These are phyloP conservation scores for Ashbya aceris DNA, from an alignment of 1,139 yeast genomes.

Conservation along the genomic window DNA sequence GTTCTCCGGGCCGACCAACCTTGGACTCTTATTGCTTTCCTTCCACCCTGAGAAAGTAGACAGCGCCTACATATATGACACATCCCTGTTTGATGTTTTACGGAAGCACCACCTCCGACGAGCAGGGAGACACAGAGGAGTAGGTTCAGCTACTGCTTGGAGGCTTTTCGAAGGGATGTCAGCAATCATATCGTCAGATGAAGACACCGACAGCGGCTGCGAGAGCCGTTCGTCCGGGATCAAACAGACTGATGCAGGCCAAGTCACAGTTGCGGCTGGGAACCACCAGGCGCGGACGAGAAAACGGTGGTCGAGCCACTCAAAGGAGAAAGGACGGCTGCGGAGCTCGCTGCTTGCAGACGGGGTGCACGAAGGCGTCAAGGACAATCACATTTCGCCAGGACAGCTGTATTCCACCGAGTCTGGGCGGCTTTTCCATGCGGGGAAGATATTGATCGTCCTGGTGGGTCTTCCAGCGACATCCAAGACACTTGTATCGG, in stretches of 20 bases:
- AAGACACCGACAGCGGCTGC: constrained; percentile 9
- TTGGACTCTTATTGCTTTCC: too few species aligned
- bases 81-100: too few species aligned
- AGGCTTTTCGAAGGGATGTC: constrained; percentile 16
- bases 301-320: constrained; percentile 36
- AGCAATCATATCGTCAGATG: constrained; percentile 28
- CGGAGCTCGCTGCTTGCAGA: constrained; percentile 15
- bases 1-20: background rate
- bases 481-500: constrained; percentile 90
- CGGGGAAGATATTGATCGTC: constrained; percentile 85
- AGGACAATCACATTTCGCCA: constrained; percentile 42
- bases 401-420: constrained; percentile 90
- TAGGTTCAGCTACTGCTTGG: too few species aligned
- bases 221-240: background rate
- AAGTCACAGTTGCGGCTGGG: constrained; percentile 30
- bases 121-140: too few species aligned
- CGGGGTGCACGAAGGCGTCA: constrained; percentile 31
- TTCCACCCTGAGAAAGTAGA: too few species aligned
- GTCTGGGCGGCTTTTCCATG: constrained; percentile 83
- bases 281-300: constrained; percentile 44
- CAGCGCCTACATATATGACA: too few species aligned
- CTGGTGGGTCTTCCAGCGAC: constrained; percentile 94
- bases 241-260: constrained; percentile 12
- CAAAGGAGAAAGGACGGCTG: constrained; percentile 5
- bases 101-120: too few species aligned